Evolutionary conservation across 2,329 filamentous ascomycete genomes (phyloP).

Genomic region (Diplodia corticola): DNA sequence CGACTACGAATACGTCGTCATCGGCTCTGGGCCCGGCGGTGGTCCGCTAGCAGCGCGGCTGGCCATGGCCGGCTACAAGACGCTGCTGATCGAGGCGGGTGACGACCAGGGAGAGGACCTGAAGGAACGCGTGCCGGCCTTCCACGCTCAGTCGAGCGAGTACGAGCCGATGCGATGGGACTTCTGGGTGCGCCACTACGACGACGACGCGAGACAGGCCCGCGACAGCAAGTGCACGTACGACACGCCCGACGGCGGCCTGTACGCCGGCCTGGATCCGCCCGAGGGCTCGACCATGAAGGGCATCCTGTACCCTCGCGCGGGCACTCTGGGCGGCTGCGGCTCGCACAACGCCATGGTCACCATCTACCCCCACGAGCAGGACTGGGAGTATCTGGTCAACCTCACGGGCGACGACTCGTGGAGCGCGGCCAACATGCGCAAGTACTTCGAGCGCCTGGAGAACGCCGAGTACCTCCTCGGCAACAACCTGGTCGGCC

Average conservation of each 20-base stretch:
- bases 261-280: constrained; percentile 56
- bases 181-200: constrained; percentile 64
- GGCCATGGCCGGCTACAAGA: constrained; percentile 59
- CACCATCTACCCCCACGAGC: constrained; percentile 59
- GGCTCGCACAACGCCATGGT: constrained; percentile 63
- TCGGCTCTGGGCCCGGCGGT: constrained; percentile 62
- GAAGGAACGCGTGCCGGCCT: constrained; percentile 57
- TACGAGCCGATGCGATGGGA: constrained; percentile 61
- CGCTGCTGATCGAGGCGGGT: constrained; percentile 62
- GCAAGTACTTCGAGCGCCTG: constrained; percentile 55
- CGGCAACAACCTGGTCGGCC: constrained; percentile 28
- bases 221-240: constrained; percentile 62
- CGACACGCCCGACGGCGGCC: constrained; percentile 50
- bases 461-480: constrained; percentile 57
- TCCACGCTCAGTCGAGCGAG: constrained; percentile 57
- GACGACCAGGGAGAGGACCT: constrained; percentile 55
- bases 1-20: constrained; percentile 62
- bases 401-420: constrained; percentile 60
- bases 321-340: constrained; percentile 59
- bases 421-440: constrained; percentile 61
- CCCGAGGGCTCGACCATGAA: constrained; percentile 54
- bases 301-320: constrained; percentile 60
- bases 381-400: constrained; percentile 61
- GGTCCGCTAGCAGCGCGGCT: constrained; percentile 60
- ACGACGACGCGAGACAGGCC: constrained; percentile 54